Evolutionary conservation across 257 asterid species (phyloP), one percentile per base, ranked within the genome.

Genomic region (Penstemon eatonii): DNA sequence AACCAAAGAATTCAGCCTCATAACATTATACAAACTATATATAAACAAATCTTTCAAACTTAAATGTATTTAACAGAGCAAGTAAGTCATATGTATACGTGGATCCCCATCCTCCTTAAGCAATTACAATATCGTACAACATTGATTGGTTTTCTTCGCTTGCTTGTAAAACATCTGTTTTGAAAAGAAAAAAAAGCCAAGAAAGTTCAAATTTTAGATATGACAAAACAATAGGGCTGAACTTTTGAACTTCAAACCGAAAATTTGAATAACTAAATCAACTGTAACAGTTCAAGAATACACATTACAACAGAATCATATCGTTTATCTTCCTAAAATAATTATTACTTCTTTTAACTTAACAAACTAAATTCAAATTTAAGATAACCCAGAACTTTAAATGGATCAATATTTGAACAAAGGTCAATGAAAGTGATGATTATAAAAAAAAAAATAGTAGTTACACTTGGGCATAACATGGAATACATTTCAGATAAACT

Each of bases 91-190:
- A 49, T 25, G 33, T 49, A 4, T 49, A 15, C 2, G 54, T 9
- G n/a, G 54, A 11, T 49, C 72, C 60, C 75, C 64, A 51, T 43
- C 63, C 67, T 60, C 36, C 61, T 63, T 5, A 67, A 47, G 57
- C 75, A 82, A 76, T 81, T 80, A 90, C 85, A 90, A 52, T 43
- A 88, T 79, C n/a, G 95, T 83, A 78, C 97, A 88, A 59, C 96
- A 90, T 61, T 84, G 88, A 57, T 90, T 90, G 62, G 97, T 86
- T 80, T 88, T 90, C 92, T 90, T 90, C 39, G 96, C 97, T 72
- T 86, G 95, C 85, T 90, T 90, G 88, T 90, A 90, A 52, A 90
- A 90, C 95, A 86, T 86, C 96, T 90, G 91, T 78, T 68, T 19
- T 71, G n/a, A 49, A 49, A n/a, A 49, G 33, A 25, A 25, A 63